phyloP scores from a whole-genome alignment of 345 rosid species.

The Hevea brasiliensis region DNA sequence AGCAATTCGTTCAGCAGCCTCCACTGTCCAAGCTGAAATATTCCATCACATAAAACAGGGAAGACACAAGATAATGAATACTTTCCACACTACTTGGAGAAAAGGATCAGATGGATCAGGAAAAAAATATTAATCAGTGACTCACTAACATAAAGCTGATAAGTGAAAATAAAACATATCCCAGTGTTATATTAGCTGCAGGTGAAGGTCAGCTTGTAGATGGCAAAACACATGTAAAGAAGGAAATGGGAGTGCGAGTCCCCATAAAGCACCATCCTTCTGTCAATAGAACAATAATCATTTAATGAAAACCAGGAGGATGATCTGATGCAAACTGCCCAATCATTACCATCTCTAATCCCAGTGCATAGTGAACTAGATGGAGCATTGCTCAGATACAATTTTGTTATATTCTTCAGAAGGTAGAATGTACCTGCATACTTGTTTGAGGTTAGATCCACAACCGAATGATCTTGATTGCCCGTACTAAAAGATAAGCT shows the following conservation, averaged over 20 bases:
- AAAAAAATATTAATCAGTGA: background rate
- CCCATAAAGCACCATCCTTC: background rate
- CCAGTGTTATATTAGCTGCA: background rate
- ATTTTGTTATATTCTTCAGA: background rate
- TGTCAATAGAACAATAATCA: background rate
- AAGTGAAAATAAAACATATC: background rate
- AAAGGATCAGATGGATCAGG: background rate
- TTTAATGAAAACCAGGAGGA: background rate
- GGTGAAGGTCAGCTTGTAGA: background rate
- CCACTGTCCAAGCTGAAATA: constrained; percentile 86
- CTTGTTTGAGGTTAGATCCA: constrained; percentile 91
- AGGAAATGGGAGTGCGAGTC: background rate
- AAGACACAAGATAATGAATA: background rate
- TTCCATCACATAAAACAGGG: constrained; percentile 15
- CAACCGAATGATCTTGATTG: constrained; percentile 68
- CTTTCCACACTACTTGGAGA: background rate
- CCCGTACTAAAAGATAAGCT: constrained; percentile 86
- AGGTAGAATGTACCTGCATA: constrained; percentile 69
- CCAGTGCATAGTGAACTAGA: background rate
- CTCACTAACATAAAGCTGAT: background rate
- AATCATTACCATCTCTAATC: background rate
- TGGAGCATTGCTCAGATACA: background rate
- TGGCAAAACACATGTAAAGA: background rate
- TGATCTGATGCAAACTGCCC: background rate
- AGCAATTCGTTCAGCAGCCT: constrained; percentile 89